Conservation (phyloP, 805 yeast genomes). For the Ogataea glucozyma region DNA sequence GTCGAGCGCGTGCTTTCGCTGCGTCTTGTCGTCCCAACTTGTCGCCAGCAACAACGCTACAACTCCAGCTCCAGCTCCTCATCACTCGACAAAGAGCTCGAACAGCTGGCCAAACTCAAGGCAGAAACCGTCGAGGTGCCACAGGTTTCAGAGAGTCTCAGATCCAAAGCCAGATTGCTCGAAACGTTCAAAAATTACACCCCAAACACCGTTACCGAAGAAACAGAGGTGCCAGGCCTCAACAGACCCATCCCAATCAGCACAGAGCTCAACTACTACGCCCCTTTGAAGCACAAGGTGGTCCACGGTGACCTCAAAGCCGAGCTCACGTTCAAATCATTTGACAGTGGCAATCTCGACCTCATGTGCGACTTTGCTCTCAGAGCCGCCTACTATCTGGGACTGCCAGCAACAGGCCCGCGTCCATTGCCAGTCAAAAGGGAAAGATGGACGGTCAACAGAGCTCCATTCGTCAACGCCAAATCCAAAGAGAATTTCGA, state of each 20-base stretch:
- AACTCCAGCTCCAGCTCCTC: constrained; percentile 1
- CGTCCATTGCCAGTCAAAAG: constrained; percentile 65
- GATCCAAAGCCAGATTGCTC: constrained; percentile 26
- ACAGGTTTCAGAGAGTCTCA: constrained; percentile 16
- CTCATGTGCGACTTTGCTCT: constrained; percentile 82
- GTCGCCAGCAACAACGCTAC: constrained; percentile 5
- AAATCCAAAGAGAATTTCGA: constrained; percentile 93
- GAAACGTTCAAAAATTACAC: constrained; percentile 35
- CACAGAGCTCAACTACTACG: constrained; percentile 77
- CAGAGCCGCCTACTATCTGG: constrained; percentile 87
- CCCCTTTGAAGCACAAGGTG: constrained; percentile 69
- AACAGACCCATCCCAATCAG: constrained; percentile 75
- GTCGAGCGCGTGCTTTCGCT: constrained; percentile 3
- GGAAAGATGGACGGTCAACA: constrained; percentile 90
- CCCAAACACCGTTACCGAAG: constrained; percentile 40
- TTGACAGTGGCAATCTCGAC: constrained; percentile 67
- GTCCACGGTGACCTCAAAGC: constrained; percentile 78
- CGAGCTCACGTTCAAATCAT: constrained; percentile 71
- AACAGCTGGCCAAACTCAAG: constrained; percentile 31
- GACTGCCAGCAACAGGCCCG: constrained; percentile 82
- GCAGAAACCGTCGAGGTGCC: constrained; percentile 17
- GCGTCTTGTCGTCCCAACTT: constrained; percentile 1
- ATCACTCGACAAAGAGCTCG: constrained; percentile 28
- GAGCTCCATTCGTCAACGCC: constrained; percentile 92
- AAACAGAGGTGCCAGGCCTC: constrained; percentile 35